Evolutionary conservation across 805 yeast species (phyloP).

Genomic region (Wickerhamomyces mucosus): DNA sequence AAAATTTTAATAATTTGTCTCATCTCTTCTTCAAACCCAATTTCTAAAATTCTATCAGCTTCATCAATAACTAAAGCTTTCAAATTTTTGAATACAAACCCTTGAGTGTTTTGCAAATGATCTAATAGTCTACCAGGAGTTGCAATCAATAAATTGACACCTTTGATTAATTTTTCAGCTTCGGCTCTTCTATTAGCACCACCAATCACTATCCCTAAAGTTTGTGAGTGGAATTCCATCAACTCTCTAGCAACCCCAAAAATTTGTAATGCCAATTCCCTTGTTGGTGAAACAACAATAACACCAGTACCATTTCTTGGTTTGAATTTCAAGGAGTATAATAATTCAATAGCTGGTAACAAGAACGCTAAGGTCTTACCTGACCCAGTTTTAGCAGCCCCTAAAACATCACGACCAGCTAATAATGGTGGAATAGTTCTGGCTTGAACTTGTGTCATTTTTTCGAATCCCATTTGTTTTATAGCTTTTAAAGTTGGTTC

Average conservation of each 20-base stretch:
- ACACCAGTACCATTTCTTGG: slow-evolving; percentile 99
- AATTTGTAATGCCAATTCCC: slow-evolving; percentile 95
- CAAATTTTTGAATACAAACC: slow-evolving; percentile 88
- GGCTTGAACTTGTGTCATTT: slow-evolving; percentile 91
- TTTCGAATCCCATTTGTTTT: slow-evolving; percentile 79
- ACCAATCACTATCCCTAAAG: slow-evolving; percentile 94
- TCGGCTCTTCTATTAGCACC: slow-evolving; percentile 98
- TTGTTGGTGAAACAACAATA: slow-evolving; percentile 89
- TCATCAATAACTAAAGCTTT: slow-evolving; percentile 94
- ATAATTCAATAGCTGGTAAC: slow-evolving; percentile 89
- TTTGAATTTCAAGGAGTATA: slow-evolving; percentile 84
- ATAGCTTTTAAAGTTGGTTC: slow-evolving; percentile 78
- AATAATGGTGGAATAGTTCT: slow-evolving; percentile 93
- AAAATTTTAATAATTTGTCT: slow-evolving; percentile 87
- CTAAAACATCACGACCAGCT: slow-evolving; percentile 89
- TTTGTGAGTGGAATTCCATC: slow-evolving; percentile 76
- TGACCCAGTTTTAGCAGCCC: slow-evolving; percentile 99
- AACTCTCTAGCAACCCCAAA: slow-evolving; percentile 96
- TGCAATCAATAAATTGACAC: slow-evolving; percentile 89
- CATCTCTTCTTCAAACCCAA: slow-evolving; percentile 99
- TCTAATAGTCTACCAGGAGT: slow-evolving; percentile 97
- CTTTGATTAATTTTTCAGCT: slow-evolving; percentile 88
- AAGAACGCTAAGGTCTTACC: slow-evolving; percentile 96
- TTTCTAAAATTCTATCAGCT: slow-evolving; percentile 95
- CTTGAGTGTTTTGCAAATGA: slow-evolving; percentile 91